phyloP scores from a whole-genome alignment of 257 asterid genomes.

The Primulina eburnea region DNA sequence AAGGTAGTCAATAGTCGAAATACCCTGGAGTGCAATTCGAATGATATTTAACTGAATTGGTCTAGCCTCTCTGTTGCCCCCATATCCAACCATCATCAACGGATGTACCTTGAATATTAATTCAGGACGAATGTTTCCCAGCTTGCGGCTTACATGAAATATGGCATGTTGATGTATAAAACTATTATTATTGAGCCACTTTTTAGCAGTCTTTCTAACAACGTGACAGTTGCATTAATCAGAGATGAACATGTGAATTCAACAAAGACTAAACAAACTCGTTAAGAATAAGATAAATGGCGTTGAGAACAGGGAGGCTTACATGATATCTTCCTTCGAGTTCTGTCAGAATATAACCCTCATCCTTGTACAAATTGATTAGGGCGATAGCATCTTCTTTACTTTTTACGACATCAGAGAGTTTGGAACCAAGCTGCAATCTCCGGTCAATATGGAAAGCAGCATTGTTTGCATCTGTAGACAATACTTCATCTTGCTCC shows the following conservation, averaged over 20 bases:
- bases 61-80: too few relatives aligned
- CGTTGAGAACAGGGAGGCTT: conserved; percentile 29
- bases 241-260: not conserved
- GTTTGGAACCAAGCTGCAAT: conserved; percentile 73
- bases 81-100: too few relatives aligned
- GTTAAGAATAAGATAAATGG: conserved; percentile 14
- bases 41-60: too few relatives aligned
- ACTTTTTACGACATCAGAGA: conserved; percentile 63
- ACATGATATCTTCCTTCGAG: conserved; percentile 76
- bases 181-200: not conserved
- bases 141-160: too few relatives aligned
- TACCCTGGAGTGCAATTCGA: too few relatives aligned
- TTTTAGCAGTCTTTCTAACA: too few relatives aligned
- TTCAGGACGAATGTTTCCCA: too few relatives aligned
- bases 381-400: conserved; percentile 71
- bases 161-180: not conserved
- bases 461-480: conserved; percentile 71
- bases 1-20: too few relatives aligned
- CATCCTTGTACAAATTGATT: conserved; percentile 63
- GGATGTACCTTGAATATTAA: too few relatives aligned
- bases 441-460: conserved; percentile 60
- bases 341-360: conserved; percentile 80
- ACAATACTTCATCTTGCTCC: conserved; percentile 57
- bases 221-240: not conserved
- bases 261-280: not conserved